Evolutionary conservation across 2,329 filamentous ascomycete species (phyloP).

Genomic region (Rutstroemia sydowiana): DNA sequence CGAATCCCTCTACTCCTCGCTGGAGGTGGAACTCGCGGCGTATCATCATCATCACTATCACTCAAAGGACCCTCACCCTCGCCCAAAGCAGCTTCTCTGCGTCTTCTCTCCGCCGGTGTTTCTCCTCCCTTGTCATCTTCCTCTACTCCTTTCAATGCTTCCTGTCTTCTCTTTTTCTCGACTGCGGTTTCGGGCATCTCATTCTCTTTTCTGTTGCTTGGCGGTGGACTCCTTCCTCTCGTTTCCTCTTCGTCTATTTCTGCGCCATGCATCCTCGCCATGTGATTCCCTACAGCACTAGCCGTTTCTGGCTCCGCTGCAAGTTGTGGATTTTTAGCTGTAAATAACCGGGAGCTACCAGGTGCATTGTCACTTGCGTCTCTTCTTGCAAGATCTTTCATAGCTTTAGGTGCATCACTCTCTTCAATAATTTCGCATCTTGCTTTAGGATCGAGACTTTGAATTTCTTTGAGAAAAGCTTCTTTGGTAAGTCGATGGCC

Average conservation of each 20-base stretch:
- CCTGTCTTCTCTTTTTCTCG: slow-evolving; percentile 59
- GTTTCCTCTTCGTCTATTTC: slow-evolving; percentile 3
- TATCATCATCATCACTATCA: slow-evolving; percentile 28
- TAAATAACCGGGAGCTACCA: slow-evolving; percentile 21
- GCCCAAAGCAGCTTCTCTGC: slow-evolving; percentile 68
- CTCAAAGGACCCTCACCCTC: slow-evolving; percentile 35
- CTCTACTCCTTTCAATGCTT: slow-evolving; percentile 39
- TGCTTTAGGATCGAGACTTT: slow-evolving; percentile 61
- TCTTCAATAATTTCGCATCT: slow-evolving; percentile 27
- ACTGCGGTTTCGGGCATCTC: slow-evolving; percentile 15
- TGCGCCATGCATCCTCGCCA: slow-evolving; percentile 16
- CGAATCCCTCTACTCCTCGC: slow-evolving; percentile 26
- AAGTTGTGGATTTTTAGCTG: slow-evolving; percentile 32
- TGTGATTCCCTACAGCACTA: slow-evolving; percentile 15
- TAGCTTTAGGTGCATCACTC: slow-evolving; percentile 22
- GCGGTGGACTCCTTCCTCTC: background rate
- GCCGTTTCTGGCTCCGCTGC: slow-evolving; percentile 12
- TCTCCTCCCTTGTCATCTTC: slow-evolving; percentile 38
- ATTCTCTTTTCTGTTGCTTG: background rate
- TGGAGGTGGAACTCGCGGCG: slow-evolving; percentile 25
- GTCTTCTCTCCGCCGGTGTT: slow-evolving; percentile 66
- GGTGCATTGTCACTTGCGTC: slow-evolving; percentile 22
- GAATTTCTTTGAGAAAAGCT: slow-evolving; percentile 70
- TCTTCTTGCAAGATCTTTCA: slow-evolving; percentile 27
- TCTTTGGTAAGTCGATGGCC: slow-evolving; percentile 71